These are phyloP conservation scores for Gossypium arboreum DNA, from an alignment of 345 rosid genomes.

Conservation along the genomic window DNA sequence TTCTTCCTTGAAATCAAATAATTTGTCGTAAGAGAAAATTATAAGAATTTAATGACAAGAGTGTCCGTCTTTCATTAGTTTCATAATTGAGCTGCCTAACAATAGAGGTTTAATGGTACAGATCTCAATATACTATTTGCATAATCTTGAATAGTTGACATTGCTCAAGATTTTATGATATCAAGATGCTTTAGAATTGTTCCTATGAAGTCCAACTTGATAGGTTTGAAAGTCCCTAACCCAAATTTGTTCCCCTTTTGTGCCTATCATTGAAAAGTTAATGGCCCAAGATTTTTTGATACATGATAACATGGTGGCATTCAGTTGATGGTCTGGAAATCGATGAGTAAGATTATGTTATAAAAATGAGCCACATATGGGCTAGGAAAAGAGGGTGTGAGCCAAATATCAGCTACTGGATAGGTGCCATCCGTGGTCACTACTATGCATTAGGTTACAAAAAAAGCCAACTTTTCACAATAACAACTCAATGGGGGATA, in stretches of 20 bases:
- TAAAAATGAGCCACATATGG: neutral
- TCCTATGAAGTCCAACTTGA: too few relatives aligned
- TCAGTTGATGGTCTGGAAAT: neutral
- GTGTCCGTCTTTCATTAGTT: neutral
- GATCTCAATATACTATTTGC: neutral
- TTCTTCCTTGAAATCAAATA: neutral
- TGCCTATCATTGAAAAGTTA: neutral
- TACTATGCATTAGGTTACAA: too few relatives aligned
- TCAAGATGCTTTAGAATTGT: too few relatives aligned
- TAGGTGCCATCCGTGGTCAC: too few relatives aligned
- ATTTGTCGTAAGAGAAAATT: neutral
- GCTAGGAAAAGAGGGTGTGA: neutral
- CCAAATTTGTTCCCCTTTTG: too few relatives aligned
- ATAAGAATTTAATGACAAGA: neutral
- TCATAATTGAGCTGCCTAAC: neutral
- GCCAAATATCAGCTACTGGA: too few relatives aligned
- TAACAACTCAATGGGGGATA: neutral
- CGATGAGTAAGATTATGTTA: neutral
- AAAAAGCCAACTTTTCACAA: neutral
- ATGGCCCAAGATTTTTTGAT: neutral
- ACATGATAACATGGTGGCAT: neutral
- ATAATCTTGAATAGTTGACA: too few relatives aligned
- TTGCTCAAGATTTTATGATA: too few relatives aligned
- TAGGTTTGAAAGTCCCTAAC: too few relatives aligned
- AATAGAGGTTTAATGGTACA: neutral